A percentile compares a stretch with the other conserved stretches of the same genome.
Conservation (phyloP, 495 filamentous ascomycete species). For the Hypomontagnella monticulosa region DNA sequence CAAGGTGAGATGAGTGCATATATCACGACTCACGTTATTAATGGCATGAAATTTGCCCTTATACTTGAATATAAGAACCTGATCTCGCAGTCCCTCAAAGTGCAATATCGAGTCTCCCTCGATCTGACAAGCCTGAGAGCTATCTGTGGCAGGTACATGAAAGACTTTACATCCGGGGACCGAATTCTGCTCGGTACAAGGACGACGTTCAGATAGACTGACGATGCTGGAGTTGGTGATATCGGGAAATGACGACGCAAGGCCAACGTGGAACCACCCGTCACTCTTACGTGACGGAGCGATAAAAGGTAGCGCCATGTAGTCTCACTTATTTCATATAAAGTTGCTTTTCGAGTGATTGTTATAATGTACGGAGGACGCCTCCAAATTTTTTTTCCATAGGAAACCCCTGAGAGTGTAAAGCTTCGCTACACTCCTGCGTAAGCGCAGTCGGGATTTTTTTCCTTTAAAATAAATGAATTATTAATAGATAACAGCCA, state of each 20-base stretch:
- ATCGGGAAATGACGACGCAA: constrained; percentile 62
- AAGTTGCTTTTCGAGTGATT: not conserved
- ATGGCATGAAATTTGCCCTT: constrained; percentile 67
- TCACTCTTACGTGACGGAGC: constrained; percentile 43
- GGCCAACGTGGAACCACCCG: constrained; percentile 59
- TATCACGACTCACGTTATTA: constrained; percentile 63
- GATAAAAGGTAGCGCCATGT: constrained; percentile 42
- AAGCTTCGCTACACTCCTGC: too few species aligned
- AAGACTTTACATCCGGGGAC: constrained; percentile 65
- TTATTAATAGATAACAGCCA: too few species aligned
- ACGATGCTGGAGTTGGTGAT: constrained; percentile 51
- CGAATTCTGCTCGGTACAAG: constrained; percentile 42
- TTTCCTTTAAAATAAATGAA: too few species aligned
- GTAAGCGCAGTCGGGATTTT: too few species aligned
- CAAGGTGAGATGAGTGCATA: not conserved
- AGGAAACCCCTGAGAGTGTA: too few species aligned
- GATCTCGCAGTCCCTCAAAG: constrained; percentile 58
- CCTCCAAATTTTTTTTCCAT: too few species aligned
- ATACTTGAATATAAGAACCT: constrained; percentile 67
- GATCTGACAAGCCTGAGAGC: constrained; percentile 50
- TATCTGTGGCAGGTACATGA: constrained; percentile 55
- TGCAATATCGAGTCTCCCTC: constrained; percentile 48
- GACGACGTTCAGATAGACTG: constrained; percentile 42
- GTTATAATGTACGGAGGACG: too few species aligned
- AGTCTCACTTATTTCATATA: constrained; percentile 4